phyloP scores from a whole-genome alignment of 1,284 basidiomycete species.

The Hemileia vastatrix region DNA sequence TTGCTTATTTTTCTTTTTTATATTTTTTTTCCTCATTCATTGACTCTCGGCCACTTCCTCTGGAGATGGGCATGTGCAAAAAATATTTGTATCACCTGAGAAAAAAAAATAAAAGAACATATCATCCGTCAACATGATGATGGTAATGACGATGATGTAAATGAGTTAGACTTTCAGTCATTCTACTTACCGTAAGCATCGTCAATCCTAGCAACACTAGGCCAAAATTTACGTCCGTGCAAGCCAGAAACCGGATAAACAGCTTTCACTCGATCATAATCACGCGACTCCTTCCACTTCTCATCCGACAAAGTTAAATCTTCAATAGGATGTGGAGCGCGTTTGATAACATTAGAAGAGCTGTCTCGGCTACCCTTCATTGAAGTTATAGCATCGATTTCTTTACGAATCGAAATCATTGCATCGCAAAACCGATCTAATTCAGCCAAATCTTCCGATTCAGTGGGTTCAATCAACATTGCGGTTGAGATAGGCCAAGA shows the following conservation, averaged over 20 bases:
- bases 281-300: slow-evolving; percentile 69
- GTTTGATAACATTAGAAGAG: slow-evolving; percentile 67
- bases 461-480: slow-evolving; percentile 85
- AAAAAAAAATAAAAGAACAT: neutral
- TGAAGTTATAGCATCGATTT: slow-evolving; percentile 74
- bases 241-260: slow-evolving; percentile 73
- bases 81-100: slow-evolving; percentile 23
- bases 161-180: neutral
- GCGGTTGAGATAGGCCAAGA: slow-evolving; percentile 90
- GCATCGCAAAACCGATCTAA: slow-evolving; percentile 92
- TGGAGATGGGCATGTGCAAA: slow-evolving; percentile 19
- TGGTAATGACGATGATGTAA: neutral
- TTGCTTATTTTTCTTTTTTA: too few relatives aligned
- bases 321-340: slow-evolving; percentile 81
- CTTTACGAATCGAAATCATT: slow-evolving; percentile 86
- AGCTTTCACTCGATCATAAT: slow-evolving; percentile 49
- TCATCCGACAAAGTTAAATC: slow-evolving; percentile 59
- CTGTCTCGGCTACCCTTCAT: slow-evolving; percentile 77
- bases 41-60: slow-evolving; percentile 13
- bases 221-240: slow-evolving; percentile 84
- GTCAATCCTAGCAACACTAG: slow-evolving; percentile 74
- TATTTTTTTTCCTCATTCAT: too few relatives aligned
- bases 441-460: slow-evolving; percentile 82
- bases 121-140: neutral
- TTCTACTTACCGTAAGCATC: slow-evolving; percentile 53